Evolutionary conservation across 352 stramenopile species (phyloP), one percentile per base, ranked within the genome.

Genomic region (Phytophthora lateralis): DNA sequence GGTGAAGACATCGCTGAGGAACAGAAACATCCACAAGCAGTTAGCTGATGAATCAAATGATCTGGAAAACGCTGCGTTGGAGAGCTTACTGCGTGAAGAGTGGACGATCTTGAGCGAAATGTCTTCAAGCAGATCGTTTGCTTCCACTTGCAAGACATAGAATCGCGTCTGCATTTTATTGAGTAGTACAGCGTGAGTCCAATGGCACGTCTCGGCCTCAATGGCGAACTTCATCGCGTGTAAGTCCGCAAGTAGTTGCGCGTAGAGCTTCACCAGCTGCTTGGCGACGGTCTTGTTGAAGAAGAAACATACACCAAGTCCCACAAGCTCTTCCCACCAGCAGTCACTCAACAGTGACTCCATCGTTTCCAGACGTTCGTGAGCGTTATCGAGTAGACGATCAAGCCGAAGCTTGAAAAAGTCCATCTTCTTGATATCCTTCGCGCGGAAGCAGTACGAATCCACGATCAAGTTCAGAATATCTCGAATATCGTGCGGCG

Each of bases 401-500:
- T 85, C 70, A 8, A 93, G 70, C 9, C 82, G 76, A 21, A 91
- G 50, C 12, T 74, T 80, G 49, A 93, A 86, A 34, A 93, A 90
- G 34, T 93, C 80, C 82, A 93, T 89, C 24, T 90, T 67, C 42
- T 86, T 83, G 49, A 90, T 85, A 57, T 91, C 79, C 24, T 86
- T 88, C 2, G 73, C 78, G 9, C 78, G 76, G 55, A 93, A 93
- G 51, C 84, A 93, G 57, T 93, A 93, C 11, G 84, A 72, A 58
- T 93, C 84, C 18, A 93, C 76, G 52, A 93, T 89, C 37, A 93
- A 69, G 52, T 93, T 91, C 4, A 91, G 63, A 14, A 91, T 84
- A 42, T 93, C 80, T 4, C 76, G 72, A 15, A 93, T 82, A 47
- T 90, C 80, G 8, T 77, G 66, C 15, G 78, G 75, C 3, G 82